Evolutionary conservation across 768 basidiomycete genomes (phyloP).

Genomic region (Tylopilus intermedius): DNA sequence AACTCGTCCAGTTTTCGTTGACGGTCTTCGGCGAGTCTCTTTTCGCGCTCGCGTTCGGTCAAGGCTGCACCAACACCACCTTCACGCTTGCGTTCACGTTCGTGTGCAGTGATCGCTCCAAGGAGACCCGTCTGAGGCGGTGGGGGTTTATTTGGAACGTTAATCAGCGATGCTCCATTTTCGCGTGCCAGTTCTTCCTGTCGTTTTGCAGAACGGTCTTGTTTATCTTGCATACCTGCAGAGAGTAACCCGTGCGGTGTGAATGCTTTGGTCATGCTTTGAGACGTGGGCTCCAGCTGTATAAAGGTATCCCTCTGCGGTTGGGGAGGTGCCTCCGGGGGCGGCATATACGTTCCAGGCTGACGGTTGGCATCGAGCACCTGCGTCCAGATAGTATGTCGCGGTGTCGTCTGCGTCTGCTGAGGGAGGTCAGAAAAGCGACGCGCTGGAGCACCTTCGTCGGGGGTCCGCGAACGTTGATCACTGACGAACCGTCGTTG

Average conservation of each 20-base stretch:
- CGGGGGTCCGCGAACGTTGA: slow-evolving; percentile 51
- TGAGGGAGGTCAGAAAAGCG: slow-evolving; percentile 53
- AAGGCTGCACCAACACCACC: slow-evolving; percentile 92
- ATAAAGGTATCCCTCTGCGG: slow-evolving; percentile 55
- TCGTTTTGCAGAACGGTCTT: slow-evolving; percentile 91
- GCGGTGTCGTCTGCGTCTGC: slow-evolving; percentile 38
- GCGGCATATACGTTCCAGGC: slow-evolving; percentile 36
- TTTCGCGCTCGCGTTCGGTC: slow-evolving; percentile 93
- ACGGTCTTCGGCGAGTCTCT: slow-evolving; percentile 84
- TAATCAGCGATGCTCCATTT: slow-evolving; percentile 85
- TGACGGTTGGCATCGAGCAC: slow-evolving; percentile 69
- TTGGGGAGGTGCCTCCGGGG: slow-evolving; percentile 32
- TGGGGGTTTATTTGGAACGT: slow-evolving; percentile 92
- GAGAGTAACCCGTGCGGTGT: slow-evolving; percentile 92
- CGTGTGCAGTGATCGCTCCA: slow-evolving; percentile 93
- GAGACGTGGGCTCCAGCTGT: slow-evolving; percentile 64
- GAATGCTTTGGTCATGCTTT: slow-evolving; percentile 88
- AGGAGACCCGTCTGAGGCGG: slow-evolving; percentile 93
- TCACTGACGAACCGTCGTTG: slow-evolving; percentile 52
- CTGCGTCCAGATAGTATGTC: slow-evolving; percentile 83
- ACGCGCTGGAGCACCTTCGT: slow-evolving; percentile 52
- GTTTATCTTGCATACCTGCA: slow-evolving; percentile 91
- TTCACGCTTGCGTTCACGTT: slow-evolving; percentile 89
- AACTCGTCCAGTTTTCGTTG: slow-evolving; percentile 90
- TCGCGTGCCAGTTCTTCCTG: slow-evolving; percentile 94